phyloP scores from a whole-genome alignment of 495 filamentous ascomycete species.

The Parathielavia hyrcaniae region DNA sequence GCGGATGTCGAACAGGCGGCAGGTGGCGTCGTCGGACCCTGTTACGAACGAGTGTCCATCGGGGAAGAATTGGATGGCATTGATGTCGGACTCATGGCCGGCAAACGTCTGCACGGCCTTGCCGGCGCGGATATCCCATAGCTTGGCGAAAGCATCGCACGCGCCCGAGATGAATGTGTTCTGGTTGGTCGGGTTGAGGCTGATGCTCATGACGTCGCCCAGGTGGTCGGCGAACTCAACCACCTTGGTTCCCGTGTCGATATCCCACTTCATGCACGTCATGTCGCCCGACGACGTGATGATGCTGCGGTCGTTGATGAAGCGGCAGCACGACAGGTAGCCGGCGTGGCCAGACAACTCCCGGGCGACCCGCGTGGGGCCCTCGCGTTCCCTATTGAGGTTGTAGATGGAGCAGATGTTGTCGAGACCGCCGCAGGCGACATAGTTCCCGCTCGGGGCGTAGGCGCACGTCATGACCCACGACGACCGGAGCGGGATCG shows the following conservation, averaged over 20 bases:
- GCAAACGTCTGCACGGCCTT: conserved; percentile 98
- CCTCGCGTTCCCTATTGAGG: conserved; percentile 85
- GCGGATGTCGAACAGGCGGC: conserved; percentile 94
- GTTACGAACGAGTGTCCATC: conserved; percentile 98
- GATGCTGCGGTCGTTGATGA: conserved; percentile 97
- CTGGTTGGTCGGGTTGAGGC: conserved; percentile 98
- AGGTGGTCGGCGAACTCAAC: conserved; percentile 98
- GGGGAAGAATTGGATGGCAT: conserved; percentile 98
- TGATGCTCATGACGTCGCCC: conserved; percentile 99
- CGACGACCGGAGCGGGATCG: conserved; percentile 94
- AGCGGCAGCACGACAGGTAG: conserved; percentile 96
- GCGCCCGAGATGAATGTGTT: conserved; percentile 97
- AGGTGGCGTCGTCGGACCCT: conserved; percentile 95
- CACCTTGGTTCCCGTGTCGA: conserved; percentile 93
- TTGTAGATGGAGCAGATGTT: conserved; percentile 99
- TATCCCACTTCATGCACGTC: conserved; percentile 99
- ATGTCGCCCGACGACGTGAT: conserved; percentile 98
- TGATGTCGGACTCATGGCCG: conserved; percentile 98
- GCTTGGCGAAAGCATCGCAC: conserved; percentile 95
- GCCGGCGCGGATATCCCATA: conserved; percentile 98
- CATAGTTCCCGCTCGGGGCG: conserved; percentile 95
- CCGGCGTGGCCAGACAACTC: conserved; percentile 96
- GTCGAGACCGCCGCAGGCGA: conserved; percentile 95
- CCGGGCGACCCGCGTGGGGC: conserved; percentile 90
- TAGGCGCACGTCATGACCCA: conserved; percentile 99